Conservation (phyloP, 2,329 filamentous ascomycete genomes). For the Pseudogymnoascus sp. region DNA sequence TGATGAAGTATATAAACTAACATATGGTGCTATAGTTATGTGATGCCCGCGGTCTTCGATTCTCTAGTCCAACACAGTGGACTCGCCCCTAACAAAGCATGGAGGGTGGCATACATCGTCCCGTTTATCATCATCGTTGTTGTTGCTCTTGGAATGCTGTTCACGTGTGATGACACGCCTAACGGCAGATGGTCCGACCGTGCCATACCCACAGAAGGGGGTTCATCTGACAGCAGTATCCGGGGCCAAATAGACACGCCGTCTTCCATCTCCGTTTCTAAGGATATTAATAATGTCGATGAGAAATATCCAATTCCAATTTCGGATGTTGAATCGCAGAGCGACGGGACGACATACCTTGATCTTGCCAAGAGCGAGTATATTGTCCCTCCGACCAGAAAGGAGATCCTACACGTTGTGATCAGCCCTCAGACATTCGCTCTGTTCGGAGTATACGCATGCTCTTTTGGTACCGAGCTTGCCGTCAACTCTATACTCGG, state of each 20-base stretch:
- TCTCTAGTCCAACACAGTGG: constrained; percentile 55
- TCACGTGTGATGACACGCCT: constrained; percentile 74
- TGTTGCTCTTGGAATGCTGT: constrained; percentile 59
- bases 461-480: constrained; percentile 56
- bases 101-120: constrained; percentile 78
- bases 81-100: constrained; percentile 60
- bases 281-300: constrained; percentile 14
- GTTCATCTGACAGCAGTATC: constrained; percentile 12
- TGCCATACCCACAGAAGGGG: constrained; percentile 34
- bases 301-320: constrained; percentile 29
- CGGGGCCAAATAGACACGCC: constrained; percentile 41
- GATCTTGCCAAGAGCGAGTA: constrained; percentile 47
- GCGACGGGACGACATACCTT: constrained; percentile 40
- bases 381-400: constrained; percentile 48
- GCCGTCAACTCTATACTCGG: constrained; percentile 54
- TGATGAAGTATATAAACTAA: background rate
- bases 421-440: constrained; percentile 48
- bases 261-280: constrained; percentile 40
- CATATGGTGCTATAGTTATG: constrained; percentile 23
- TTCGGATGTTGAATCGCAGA: constrained; percentile 31
- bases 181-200: constrained; percentile 75
- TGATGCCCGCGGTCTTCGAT: constrained; percentile 86
- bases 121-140: constrained; percentile 68
- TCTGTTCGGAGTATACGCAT: constrained; percentile 50
- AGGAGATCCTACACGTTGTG: constrained; percentile 39